Percentiles rank a stretch among this genome's conserved stretches.
Evolutionary conservation across 495 filamentous ascomycete genomes (phyloP).

Genomic region (Penicillium ucsense): DNA sequence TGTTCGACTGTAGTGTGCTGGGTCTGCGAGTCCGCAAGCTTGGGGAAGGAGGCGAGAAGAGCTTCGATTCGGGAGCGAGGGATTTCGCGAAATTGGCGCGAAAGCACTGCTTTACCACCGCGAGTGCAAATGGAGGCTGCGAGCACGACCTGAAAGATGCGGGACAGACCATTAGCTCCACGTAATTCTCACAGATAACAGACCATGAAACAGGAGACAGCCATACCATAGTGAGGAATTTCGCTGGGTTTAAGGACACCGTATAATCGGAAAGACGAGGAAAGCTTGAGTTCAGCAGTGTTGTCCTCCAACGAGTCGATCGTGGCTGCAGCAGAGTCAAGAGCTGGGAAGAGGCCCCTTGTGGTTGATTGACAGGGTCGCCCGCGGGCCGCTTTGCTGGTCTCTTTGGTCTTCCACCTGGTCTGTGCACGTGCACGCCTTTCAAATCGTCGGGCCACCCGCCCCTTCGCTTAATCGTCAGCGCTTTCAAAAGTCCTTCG

Average conservation of each 20-base stretch:
- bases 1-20: slow-evolving; percentile 98
- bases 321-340: background rate
- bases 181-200: background rate
- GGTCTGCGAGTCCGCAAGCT: slow-evolving; percentile 85
- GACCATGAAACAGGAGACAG: background rate
- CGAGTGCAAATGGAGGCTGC: slow-evolving; percentile 98
- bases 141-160: slow-evolving; percentile 69
- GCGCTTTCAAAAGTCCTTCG: slow-evolving; percentile 7
- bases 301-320: background rate
- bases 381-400: slow-evolving; percentile 34
- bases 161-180: slow-evolving; percentile 18
- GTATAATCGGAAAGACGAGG: background rate
- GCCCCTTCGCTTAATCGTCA: slow-evolving; percentile 34
- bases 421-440: slow-evolving; percentile 28
- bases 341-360: slow-evolving; percentile 7
- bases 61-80: slow-evolving; percentile 92
- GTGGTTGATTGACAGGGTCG: slow-evolving; percentile 21
- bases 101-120: slow-evolving; percentile 93
- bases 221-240: slow-evolving; percentile 15
- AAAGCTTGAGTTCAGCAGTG: background rate
- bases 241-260: background rate
- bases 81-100: slow-evolving; percentile 93
- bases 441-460: slow-evolving; percentile 2
- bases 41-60: slow-evolving; percentile 90
- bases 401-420: slow-evolving; percentile 37